Conservation (phyloP, 768 basidiomycete species). For the Boletus bicolor region DNA sequence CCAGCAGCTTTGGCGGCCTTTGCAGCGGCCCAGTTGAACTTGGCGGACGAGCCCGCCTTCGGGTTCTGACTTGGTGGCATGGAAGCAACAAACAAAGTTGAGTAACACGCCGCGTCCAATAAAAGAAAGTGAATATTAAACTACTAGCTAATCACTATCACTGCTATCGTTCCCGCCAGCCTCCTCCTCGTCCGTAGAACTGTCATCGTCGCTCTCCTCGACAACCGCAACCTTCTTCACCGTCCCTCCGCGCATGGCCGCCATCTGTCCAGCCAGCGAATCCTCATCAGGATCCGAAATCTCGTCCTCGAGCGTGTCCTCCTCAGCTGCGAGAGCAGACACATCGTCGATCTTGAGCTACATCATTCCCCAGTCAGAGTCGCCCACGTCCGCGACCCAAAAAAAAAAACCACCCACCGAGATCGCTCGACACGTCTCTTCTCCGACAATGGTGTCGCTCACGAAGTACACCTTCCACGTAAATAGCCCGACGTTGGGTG, state of each 20-base stretch:
- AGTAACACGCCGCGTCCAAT: not conserved
- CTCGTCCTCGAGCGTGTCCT: slow-evolving; percentile 75
- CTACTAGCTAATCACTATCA: slow-evolving; percentile 23
- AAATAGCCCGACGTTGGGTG: slow-evolving; percentile 76
- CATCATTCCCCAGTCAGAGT: slow-evolving; percentile 3
- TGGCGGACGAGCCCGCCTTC: slow-evolving; percentile 2
- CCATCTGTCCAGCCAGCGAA: slow-evolving; percentile 95
- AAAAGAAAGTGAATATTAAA: not conserved
- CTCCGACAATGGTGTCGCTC: slow-evolving; percentile 87
- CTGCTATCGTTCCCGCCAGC: slow-evolving; percentile 26
- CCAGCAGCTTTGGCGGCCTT: slow-evolving; percentile 62
- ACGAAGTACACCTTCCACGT: slow-evolving; percentile 85
- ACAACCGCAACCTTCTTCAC: slow-evolving; percentile 62
- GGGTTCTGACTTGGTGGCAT: slow-evolving; percentile 4
- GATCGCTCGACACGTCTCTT: slow-evolving; percentile 69
- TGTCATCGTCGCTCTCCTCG: slow-evolving; percentile 31
- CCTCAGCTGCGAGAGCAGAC: slow-evolving; percentile 52
- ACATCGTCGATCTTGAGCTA: slow-evolving; percentile 85
- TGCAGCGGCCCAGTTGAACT: slow-evolving; percentile 46
- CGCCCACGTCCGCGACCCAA: not conserved
- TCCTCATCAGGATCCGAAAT: slow-evolving; percentile 99
- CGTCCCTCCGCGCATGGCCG: slow-evolving; percentile 83
- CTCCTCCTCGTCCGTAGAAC: slow-evolving; percentile 29
- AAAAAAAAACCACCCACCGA: slow-evolving; percentile 50
- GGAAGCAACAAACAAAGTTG: too few relatives aligned